A percentile compares a stretch with the other conserved stretches of the same genome.
These are phyloP conservation scores for Peronospora farinosa DNA, from an alignment of 352 stramenopile species.

Conservation along the genomic window DNA sequence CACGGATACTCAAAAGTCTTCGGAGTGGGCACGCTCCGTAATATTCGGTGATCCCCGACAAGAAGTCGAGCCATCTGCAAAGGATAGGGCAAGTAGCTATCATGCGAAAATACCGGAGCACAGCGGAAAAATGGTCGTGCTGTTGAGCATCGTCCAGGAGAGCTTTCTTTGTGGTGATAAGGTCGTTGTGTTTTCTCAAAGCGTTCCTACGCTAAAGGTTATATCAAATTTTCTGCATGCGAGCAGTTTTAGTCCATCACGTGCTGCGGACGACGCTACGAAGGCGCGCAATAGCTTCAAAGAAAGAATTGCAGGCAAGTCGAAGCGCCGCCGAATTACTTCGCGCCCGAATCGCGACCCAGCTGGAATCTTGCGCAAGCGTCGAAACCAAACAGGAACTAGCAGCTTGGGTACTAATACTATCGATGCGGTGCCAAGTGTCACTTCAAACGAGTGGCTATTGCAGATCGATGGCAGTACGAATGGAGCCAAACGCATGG, in stretches of 20 bases:
- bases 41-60: conserved; percentile 21
- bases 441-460: conserved; percentile 50
- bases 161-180: conserved; percentile 75
- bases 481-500: conserved; percentile 69
- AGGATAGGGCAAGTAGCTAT: conserved; percentile 23
- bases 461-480: conserved; percentile 79
- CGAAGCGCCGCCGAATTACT: conserved; percentile 29
- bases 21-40: conserved; percentile 58
- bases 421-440: not conserved
- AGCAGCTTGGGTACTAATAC: not conserved
- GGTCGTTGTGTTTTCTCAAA: conserved; percentile 86
- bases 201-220: conserved; percentile 76
- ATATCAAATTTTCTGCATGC: conserved; percentile 62
- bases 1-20: conserved; percentile 48
- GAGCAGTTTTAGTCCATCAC: conserved; percentile 47
- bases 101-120: conserved; percentile 48
- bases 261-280: conserved; percentile 17
- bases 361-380: conserved; percentile 51
- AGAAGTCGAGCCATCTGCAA: not conserved
- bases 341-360: conserved; percentile 43
- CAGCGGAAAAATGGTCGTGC: conserved; percentile 76
- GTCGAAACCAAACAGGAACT: conserved; percentile 20
- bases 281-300: conserved; percentile 17
- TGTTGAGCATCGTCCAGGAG: conserved; percentile 68
- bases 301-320: conserved; percentile 17